Evolutionary conservation across 495 filamentous ascomycete species (phyloP).

Genomic region (Penicillium fimorum): DNA sequence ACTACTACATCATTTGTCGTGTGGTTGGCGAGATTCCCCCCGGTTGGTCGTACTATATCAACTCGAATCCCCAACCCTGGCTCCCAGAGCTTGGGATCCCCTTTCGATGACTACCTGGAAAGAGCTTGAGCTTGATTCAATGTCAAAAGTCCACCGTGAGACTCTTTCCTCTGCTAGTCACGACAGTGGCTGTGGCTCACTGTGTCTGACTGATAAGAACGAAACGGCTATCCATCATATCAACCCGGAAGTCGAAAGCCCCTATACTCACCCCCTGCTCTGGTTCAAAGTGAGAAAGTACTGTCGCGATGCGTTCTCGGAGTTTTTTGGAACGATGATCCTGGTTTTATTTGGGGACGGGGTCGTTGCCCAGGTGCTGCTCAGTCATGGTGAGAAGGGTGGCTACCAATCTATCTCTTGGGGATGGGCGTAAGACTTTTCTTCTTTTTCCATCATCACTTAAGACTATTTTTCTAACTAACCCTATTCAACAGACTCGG

Average conservation of each 20-base stretch:
- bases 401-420: constrained; percentile 61
- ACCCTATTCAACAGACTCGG: constrained; percentile 36
- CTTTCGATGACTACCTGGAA: constrained; percentile 16
- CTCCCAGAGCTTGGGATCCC: background rate
- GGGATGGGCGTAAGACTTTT: constrained; percentile 56
- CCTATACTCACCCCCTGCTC: constrained; percentile 26
- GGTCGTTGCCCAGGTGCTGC: constrained; percentile 56
- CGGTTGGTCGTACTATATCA: constrained; percentile 11
- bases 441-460: background rate
- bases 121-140: constrained; percentile 11
- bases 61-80: background rate
- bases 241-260: constrained; percentile 5
- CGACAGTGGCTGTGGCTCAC: constrained; percentile 21
- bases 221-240: constrained; percentile 20
- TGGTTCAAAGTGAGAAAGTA: constrained; percentile 49
- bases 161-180: constrained; percentile 11
- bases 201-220: constrained; percentile 18
- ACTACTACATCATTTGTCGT: background rate
- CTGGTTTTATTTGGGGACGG: constrained; percentile 64
- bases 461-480: constrained; percentile 9
- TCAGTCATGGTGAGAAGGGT: constrained; percentile 51
- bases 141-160: constrained; percentile 21
- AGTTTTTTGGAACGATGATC: constrained; percentile 65
- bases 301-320: constrained; percentile 56
- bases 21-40: background rate